These are phyloP conservation scores for Sclerotinia subarctica DNA, from an alignment of 2,329 filamentous ascomycete species.

Conservation along the genomic window DNA sequence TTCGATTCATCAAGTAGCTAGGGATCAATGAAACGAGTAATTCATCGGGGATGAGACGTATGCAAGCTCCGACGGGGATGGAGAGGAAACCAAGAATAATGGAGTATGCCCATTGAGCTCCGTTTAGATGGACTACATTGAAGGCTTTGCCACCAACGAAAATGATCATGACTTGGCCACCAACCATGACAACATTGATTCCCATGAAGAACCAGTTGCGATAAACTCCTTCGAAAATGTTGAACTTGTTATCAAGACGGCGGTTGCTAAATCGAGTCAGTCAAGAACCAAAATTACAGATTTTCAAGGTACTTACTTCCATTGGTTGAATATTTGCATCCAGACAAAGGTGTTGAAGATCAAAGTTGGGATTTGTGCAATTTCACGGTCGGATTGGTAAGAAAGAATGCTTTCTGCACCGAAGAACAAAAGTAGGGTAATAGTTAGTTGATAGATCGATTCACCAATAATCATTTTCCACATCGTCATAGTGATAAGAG, in stretches of 20 bases:
- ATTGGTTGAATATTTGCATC: conserved; percentile 99
- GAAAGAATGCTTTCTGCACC: conserved; percentile 60
- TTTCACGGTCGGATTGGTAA: conserved; percentile 48
- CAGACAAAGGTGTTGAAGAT: conserved; percentile 99
- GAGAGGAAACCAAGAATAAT: conserved; percentile 81
- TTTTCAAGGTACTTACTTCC: conserved; percentile 64
- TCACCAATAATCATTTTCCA: conserved; percentile 99
- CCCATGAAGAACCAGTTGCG: conserved; percentile 85
- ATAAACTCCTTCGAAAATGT: conserved; percentile 86
- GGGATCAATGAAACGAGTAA: conserved; percentile 35
- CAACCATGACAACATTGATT: conserved; percentile 85
- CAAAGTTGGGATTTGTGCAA: conserved; percentile 65
- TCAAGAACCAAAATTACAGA: conserved; percentile 13
- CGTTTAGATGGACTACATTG: conserved; percentile 57
- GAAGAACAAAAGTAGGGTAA: conserved; percentile 81
- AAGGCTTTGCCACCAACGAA: conserved; percentile 83
- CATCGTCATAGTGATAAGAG: conserved; percentile 85
- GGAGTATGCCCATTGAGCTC: conserved; percentile 83
- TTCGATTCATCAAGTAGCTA: conserved; percentile 33
- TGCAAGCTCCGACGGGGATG: conserved; percentile 74
- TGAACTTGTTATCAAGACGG: conserved; percentile 89
- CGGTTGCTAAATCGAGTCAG: conserved; percentile 61
- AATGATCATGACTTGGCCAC: conserved; percentile 84
- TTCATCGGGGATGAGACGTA: conserved; percentile 78
- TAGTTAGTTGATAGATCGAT: conserved; percentile 78